phyloP scores from a whole-genome alignment of 1,139 yeast genomes.

The Kodamaea sp. region DNA sequence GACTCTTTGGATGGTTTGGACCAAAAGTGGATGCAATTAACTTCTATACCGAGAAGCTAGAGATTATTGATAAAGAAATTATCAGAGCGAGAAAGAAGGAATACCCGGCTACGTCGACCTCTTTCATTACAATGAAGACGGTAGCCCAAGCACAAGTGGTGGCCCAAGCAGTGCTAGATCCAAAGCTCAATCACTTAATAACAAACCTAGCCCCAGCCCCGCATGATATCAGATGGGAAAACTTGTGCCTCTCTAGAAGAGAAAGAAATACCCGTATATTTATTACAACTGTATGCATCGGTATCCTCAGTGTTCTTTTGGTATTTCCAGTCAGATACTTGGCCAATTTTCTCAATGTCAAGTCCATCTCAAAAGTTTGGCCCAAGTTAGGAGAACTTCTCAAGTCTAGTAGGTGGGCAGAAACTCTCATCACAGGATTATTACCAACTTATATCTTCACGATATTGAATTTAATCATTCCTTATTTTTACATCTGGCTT shows the following conservation, averaged over 20 bases:
- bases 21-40: slow-evolving; percentile 65
- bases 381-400: slow-evolving; percentile 71
- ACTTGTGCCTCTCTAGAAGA: slow-evolving; percentile 58
- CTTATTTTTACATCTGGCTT: slow-evolving; percentile 67
- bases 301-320: slow-evolving; percentile 63
- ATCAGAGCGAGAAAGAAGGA: slow-evolving; percentile 56
- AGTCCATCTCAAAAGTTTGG: slow-evolving; percentile 68
- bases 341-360: slow-evolving; percentile 69
- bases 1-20: slow-evolving; percentile 56
- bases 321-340: slow-evolving; percentile 74
- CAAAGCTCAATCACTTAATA: slow-evolving; percentile 69
- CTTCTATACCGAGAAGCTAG: slow-evolving; percentile 56
- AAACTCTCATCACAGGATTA: slow-evolving; percentile 72
- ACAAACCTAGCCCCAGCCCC: slow-evolving; percentile 87
- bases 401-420: slow-evolving; percentile 55
- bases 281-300: slow-evolving; percentile 62
- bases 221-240: slow-evolving; percentile 81
- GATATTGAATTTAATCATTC: slow-evolving; percentile 63
- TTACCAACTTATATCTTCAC: slow-evolving; percentile 77
- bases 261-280: slow-evolving; percentile 62
- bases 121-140: slow-evolving; percentile 82
- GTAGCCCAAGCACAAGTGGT: slow-evolving; percentile 89
- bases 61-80: slow-evolving; percentile 60
- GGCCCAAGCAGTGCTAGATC: slow-evolving; percentile 85
- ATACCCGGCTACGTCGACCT: slow-evolving; percentile 62